Evolutionary conservation across 441 rosid genomes (phyloP).

Genomic region (Biscutella laevigata): DNA sequence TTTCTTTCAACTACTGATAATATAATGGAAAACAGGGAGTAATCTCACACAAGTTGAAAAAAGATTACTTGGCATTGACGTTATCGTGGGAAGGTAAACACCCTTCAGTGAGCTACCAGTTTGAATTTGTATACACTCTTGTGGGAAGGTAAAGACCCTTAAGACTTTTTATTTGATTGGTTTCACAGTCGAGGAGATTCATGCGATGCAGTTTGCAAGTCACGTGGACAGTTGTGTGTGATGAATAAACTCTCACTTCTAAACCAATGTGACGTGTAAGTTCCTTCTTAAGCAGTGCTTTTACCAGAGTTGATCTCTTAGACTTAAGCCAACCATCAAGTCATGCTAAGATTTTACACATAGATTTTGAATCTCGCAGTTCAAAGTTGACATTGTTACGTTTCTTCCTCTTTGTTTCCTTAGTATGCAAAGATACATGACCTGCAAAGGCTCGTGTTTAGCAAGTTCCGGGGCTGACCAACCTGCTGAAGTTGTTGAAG

Average conservation of each 20-base stretch:
- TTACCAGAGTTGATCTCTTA: neutral
- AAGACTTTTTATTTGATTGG: slow-evolving; percentile 12
- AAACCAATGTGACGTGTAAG: slow-evolving; percentile 82
- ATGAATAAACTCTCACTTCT: slow-evolving; percentile 71
- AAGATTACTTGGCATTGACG: slow-evolving; percentile 68
- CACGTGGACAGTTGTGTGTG: slow-evolving; percentile 75
- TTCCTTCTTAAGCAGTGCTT: neutral
- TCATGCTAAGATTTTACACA: neutral
- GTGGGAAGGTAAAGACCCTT: slow-evolving; percentile 1
- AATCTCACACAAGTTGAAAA: slow-evolving; percentile 45
- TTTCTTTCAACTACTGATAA: neutral
- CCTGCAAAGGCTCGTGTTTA: slow-evolving; percentile 76
- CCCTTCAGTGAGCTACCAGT: neutral
- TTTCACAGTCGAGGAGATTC: slow-evolving; percentile 76
- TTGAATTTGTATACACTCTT: slow-evolving; percentile 7
- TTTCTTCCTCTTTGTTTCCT: slow-evolving; percentile 6
- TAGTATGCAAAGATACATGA: slow-evolving; percentile 76
- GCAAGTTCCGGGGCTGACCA: slow-evolving; percentile 81
- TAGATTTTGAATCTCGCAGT: neutral
- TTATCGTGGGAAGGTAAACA: slow-evolving; percentile 62
- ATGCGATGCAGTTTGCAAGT: slow-evolving; percentile 76
- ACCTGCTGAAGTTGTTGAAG: slow-evolving; percentile 87
- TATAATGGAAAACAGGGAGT: slow-evolving; percentile 32
- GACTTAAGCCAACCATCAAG: neutral
- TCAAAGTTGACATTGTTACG: neutral